phyloP scores from a whole-genome alignment of 2,329 filamentous ascomycete genomes.

The Cordyceps sp. region DNA sequence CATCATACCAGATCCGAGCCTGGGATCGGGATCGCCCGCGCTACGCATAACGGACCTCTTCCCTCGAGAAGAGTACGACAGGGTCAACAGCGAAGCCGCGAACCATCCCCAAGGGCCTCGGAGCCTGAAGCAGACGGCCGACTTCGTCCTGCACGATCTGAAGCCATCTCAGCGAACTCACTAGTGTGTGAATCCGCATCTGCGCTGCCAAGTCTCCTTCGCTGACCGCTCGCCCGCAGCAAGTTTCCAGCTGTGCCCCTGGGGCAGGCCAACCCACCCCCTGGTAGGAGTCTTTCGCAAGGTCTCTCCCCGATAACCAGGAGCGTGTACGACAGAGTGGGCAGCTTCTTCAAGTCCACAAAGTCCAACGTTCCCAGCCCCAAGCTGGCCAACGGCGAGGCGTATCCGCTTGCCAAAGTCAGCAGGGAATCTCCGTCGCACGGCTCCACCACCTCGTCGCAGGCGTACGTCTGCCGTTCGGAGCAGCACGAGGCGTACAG shows the following conservation, averaged over 20 bases:
- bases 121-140: slow-evolving; percentile 52
- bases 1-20: slow-evolving; percentile 47
- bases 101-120: slow-evolving; percentile 41
- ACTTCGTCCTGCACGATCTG: slow-evolving; percentile 60
- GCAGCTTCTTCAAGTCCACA: slow-evolving; percentile 21
- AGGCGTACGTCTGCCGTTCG: slow-evolving; percentile 1
- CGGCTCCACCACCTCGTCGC: slow-evolving; percentile 6
- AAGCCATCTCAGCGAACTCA: slow-evolving; percentile 53
- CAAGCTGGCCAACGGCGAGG: slow-evolving; percentile 20
- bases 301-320: slow-evolving; percentile 31
- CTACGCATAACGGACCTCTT: slow-evolving; percentile 33
- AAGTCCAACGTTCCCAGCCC: slow-evolving; percentile 14
- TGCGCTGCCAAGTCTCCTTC: background rate
- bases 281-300: slow-evolving; percentile 17
- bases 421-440: slow-evolving; percentile 6
- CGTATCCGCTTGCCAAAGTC: slow-evolving; percentile 6
- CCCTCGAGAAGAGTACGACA: slow-evolving; percentile 39
- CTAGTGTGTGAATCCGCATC: no score
- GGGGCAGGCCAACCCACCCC: slow-evolving; percentile 6
- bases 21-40: slow-evolving; percentile 38
- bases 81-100: slow-evolving; percentile 54
- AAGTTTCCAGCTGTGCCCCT: slow-evolving; percentile 27
- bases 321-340: slow-evolving; percentile 22
- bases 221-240: slow-evolving; percentile 23
- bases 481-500: slow-evolving; percentile 14